phyloP scores from a whole-genome alignment of 768 basidiomycete species.

The Tulasnella sp. region DNA sequence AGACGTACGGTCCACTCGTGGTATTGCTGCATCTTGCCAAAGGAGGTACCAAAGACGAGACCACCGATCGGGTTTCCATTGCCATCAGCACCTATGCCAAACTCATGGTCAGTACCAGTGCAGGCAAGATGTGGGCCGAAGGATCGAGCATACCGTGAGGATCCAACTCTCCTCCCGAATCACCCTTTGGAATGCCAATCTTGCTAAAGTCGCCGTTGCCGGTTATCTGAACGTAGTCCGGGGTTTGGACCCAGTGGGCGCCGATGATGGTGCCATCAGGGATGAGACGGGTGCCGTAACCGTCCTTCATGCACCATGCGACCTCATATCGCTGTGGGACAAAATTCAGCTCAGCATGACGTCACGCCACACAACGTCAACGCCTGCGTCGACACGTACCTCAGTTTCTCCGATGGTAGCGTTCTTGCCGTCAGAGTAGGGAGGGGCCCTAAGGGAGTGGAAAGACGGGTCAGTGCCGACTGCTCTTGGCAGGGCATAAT shows the following conservation, averaged over 20 bases:
- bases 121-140: too few relatives aligned
- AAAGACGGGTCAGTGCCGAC: neutral
- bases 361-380: neutral
- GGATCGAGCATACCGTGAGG: slow-evolving; percentile 45
- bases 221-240: slow-evolving; percentile 49
- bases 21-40: slow-evolving; percentile 47
- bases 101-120: neutral
- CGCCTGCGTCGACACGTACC: slow-evolving; percentile 51
- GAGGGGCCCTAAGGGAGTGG: slow-evolving; percentile 29
- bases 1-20: slow-evolving; percentile 51
- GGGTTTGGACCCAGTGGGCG: slow-evolving; percentile 53
- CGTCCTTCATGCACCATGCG: slow-evolving; percentile 55
- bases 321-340: slow-evolving; percentile 59
- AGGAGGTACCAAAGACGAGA: slow-evolving; percentile 49
- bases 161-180: slow-evolving; percentile 52
- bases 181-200: slow-evolving; percentile 47
- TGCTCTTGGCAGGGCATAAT: slow-evolving; percentile 4
- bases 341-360: slow-evolving; percentile 37
- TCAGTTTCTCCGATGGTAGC: slow-evolving; percentile 68
- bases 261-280: slow-evolving; percentile 49
- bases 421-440: slow-evolving; percentile 41
- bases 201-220: slow-evolving; percentile 50
- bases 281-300: slow-evolving; percentile 50
- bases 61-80: slow-evolving; percentile 47
- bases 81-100: slow-evolving; percentile 27